These are phyloP conservation scores for Microbotryum violaceum DNA, from an alignment of 1,284 basidiomycete genomes.

Conservation along the genomic window DNA sequence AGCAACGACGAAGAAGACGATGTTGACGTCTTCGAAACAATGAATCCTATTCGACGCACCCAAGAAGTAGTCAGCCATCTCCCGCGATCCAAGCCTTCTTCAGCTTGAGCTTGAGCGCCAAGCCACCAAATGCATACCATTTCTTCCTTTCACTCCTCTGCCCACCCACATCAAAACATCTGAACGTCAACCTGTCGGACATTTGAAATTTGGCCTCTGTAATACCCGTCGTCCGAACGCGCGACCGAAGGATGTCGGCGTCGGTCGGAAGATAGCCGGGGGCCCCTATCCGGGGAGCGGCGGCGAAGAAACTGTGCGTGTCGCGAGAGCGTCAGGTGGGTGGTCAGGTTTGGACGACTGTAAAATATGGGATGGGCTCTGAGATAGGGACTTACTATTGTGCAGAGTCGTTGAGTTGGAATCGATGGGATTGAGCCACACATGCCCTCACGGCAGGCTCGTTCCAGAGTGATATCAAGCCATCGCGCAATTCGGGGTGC, in stretches of 20 bases:
- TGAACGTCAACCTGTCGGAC: no score
- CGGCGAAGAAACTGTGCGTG: conserved; percentile 7
- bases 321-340: no score
- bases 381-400: conserved; percentile 6
- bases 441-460: neutral
- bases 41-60: conserved; percentile 5
- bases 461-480: neutral
- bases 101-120: no score
- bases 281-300: neutral
- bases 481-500: neutral
- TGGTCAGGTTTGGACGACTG: neutral
- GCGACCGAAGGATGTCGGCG: conserved; percentile 2
- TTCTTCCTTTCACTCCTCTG: conserved; percentile 29
- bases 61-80: neutral
- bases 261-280: neutral
- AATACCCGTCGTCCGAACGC: neutral
- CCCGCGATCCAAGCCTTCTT: no score
- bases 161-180: conserved; percentile 26
- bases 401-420: conserved; percentile 10
- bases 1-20: conserved; percentile 29
- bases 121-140: conserved; percentile 8
- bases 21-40: conserved; percentile 30
- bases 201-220: no score
- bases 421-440: neutral
- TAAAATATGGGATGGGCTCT: no score